A percentile compares a stretch with the other conserved stretches of the same genome.
Conservation (phyloP, 345 rosid genomes). For the Zanthoxylum bungeanum region DNA sequence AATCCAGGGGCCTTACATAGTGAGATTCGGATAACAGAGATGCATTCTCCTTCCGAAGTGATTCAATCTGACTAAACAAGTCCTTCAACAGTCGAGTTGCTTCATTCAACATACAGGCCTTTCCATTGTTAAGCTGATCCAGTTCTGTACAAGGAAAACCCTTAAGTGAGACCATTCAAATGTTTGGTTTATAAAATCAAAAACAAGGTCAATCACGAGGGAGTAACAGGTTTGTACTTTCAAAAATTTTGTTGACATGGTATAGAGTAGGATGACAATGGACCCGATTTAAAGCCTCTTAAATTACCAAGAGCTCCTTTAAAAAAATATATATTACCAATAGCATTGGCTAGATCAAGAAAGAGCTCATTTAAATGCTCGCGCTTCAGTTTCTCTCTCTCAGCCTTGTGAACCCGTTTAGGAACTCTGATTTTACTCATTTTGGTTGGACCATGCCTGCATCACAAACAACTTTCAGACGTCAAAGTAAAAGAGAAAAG, state of each 20-base stretch:
- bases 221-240: not conserved
- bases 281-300: not conserved
- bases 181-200: not conserved
- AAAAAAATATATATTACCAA: too few species aligned
- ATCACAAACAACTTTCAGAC: constrained; percentile 11
- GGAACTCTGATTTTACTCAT: constrained; percentile 59
- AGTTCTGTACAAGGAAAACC: constrained; percentile 39
- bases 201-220: not conserved
- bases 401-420: constrained; percentile 77
- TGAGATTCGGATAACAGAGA: constrained; percentile 71
- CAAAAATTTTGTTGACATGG: not conserved
- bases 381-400: constrained; percentile 91
- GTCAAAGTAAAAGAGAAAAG: not conserved
- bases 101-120: constrained; percentile 71
- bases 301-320: constrained; percentile 75
- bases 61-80: constrained; percentile 60
- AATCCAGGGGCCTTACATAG: constrained; percentile 48
- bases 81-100: constrained; percentile 76
- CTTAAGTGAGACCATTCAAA: constrained; percentile 6
- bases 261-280: not conserved
- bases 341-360: constrained; percentile 62
- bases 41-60: constrained; percentile 65
- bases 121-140: constrained; percentile 67
- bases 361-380: constrained; percentile 93
- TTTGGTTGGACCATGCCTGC: constrained; percentile 49